phyloP scores from a whole-genome alignment of 2,329 filamentous ascomycete genomes.

The Colletotrichum sp. region DNA sequence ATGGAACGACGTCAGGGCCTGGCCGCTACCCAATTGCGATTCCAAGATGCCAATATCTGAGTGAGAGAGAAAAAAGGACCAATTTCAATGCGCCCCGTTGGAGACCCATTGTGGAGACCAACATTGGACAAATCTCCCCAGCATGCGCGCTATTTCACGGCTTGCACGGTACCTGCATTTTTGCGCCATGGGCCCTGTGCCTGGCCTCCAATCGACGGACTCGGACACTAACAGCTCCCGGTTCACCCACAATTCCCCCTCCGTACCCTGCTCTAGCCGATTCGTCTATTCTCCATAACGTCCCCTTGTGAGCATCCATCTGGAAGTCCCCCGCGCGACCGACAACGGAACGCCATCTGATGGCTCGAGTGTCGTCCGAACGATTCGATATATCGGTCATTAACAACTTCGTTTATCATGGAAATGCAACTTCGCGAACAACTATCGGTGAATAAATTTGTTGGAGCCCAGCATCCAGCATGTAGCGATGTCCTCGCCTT shows the following conservation, averaged over 20 bases:
- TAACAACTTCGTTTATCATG: background rate
- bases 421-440: background rate
- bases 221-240: conserved; percentile 7
- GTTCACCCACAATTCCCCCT: background rate
- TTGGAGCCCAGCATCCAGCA: background rate
- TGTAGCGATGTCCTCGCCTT: background rate
- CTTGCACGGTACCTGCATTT: conserved; percentile 18
- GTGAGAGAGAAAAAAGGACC: background rate
- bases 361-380: background rate
- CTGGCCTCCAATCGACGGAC: conserved; percentile 1
- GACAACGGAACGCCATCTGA: background rate
- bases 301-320: background rate
- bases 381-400: background rate
- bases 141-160: conserved; percentile 6
- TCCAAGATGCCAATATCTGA: background rate
- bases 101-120: conserved; percentile 4
- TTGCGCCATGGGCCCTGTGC: background rate
- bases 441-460: background rate
- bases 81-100: conserved; percentile 13
- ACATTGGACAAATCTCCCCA: conserved; percentile 13
- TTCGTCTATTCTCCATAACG: background rate
- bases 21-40: background rate
- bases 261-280: background rate
- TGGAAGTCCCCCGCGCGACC: background rate
- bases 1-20: background rate